phyloP scores from a whole-genome alignment of 306 rosid species.

The Quercus gilva region DNA sequence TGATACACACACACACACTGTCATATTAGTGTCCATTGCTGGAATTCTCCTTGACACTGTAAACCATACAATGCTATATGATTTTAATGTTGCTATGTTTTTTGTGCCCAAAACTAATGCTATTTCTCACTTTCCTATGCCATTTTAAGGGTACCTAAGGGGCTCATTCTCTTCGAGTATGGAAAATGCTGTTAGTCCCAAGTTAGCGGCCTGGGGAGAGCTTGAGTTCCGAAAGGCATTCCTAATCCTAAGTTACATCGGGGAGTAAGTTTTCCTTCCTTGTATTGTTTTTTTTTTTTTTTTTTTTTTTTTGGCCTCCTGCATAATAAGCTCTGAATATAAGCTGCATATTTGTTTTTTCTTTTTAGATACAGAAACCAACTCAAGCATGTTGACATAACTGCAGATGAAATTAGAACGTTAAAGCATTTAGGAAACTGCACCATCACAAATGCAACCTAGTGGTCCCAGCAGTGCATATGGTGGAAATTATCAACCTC shows the following conservation, averaged over 20 bases:
- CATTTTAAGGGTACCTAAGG: background rate
- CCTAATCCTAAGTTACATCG: conserved; percentile 52
- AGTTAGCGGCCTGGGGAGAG: conserved; percentile 57
- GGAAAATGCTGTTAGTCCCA: conserved; percentile 5
- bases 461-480: too few relatives aligned
- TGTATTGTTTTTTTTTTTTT: too few relatives aligned
- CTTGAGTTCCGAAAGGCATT: conserved; percentile 70
- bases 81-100: background rate
- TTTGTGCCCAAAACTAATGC: background rate
- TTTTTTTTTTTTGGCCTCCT: background rate
- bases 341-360: background rate
- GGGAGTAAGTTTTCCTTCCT: conserved; percentile 38
- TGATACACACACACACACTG: too few relatives aligned
- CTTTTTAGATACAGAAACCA: conserved; percentile 21
- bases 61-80: too few relatives aligned
- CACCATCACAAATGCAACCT: too few relatives aligned
- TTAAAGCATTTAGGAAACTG: conserved; percentile 15
- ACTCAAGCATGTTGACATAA: background rate
- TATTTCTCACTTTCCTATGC: background rate
- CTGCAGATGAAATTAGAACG: conserved; percentile 19
- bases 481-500: too few relatives aligned
- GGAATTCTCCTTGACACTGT: too few relatives aligned
- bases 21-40: too few relatives aligned
- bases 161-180: background rate
- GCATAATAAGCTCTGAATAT: background rate